Evolutionary conservation across 371 early-diverging fungal species (phyloP).

Genomic region (Syncephalastrum contaminatum): DNA sequence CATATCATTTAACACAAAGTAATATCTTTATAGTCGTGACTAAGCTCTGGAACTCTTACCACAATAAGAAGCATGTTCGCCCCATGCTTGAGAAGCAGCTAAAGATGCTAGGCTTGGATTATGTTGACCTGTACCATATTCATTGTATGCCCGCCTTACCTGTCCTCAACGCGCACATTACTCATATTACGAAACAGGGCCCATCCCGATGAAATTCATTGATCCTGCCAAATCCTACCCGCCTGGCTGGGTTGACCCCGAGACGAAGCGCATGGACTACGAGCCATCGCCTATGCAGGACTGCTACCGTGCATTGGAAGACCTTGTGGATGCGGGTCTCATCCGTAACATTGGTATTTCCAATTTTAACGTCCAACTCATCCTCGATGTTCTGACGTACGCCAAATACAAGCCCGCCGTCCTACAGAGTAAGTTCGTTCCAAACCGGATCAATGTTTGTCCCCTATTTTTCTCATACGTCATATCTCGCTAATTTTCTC

Average conservation of each 20-base stretch:
- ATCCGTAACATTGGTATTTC: constrained; percentile 59
- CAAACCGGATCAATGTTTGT: no score
- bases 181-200: constrained; percentile 20
- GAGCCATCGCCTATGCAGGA: constrained; percentile 45
- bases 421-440: constrained; percentile 24
- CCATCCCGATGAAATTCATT: constrained; percentile 37
- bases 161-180: neutral
- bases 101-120: constrained; percentile 56
- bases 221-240: constrained; percentile 28
- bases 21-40: constrained; percentile 54
- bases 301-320: constrained; percentile 46
- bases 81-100: constrained; percentile 50
- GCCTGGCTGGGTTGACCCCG: constrained; percentile 36
- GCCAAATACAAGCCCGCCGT: constrained; percentile 42
- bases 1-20: neutral
- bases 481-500: constrained; percentile 41
- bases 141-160: constrained; percentile 45
- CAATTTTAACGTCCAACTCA: constrained; percentile 52
- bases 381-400: constrained; percentile 39
- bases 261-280: constrained; percentile 15
- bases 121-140: constrained; percentile 70
- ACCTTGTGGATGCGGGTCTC: constrained; percentile 32
- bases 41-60: constrained; percentile 68
- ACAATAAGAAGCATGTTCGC: constrained; percentile 41
- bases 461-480: neutral